Evolutionary conservation across 805 yeast genomes (phyloP).

Genomic region (Saturnispora zaruensis): DNA sequence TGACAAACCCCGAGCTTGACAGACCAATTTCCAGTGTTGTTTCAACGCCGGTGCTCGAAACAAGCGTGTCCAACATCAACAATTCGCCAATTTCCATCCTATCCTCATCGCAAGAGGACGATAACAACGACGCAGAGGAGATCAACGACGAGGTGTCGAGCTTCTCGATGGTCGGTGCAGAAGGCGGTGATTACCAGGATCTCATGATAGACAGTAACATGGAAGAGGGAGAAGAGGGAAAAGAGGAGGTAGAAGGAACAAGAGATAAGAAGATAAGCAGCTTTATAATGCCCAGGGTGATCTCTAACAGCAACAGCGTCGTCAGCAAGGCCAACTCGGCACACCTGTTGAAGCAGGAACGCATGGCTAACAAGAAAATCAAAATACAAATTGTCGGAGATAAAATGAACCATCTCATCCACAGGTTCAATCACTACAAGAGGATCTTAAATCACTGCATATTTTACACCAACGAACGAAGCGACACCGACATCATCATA

Average conservation of each 20-base stretch:
- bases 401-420: conserved; percentile 15
- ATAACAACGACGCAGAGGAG: conserved; percentile 3
- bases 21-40: conserved; percentile 3
- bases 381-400: conserved; percentile 25
- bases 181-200: conserved; percentile 1
- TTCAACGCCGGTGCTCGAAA: neutral
- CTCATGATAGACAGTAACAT: neutral
- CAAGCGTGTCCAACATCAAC: neutral
- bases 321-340: neutral
- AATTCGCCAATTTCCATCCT: conserved; percentile 4
- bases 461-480: conserved; percentile 17
- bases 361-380: conserved; percentile 3
- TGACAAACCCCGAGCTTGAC: conserved; percentile 8
- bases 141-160: neutral
- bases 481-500: conserved; percentile 22
- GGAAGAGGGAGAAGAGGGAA: neutral
- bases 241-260: neutral
- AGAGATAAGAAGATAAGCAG: neutral
- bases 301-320: conserved; percentile 8
- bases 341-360: neutral
- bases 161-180: conserved; percentile 2
- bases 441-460: conserved; percentile 24
- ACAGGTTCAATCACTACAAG: conserved; percentile 22
- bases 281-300: conserved; percentile 32
- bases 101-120: conserved; percentile 10